Evolutionary conservation across 345 rosid genomes (phyloP).

Genomic region (Chamaenerion angustifolium): DNA sequence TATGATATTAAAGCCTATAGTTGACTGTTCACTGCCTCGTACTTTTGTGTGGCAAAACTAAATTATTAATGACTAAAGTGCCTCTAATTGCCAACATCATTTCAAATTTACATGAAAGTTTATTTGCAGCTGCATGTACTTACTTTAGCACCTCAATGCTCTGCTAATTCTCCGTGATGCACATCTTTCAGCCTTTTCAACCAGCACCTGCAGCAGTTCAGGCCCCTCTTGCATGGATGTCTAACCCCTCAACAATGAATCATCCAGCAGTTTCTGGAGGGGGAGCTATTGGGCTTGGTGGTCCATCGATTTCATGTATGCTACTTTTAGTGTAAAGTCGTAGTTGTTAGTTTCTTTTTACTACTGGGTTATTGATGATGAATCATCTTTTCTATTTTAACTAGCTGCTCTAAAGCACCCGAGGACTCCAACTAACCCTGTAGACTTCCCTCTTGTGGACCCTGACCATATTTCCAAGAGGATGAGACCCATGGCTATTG

Average conservation of each 20-base stretch:
- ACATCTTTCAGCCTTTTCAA: slow-evolving; percentile 34
- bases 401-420: slow-evolving; percentile 10
- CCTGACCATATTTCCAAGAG: slow-evolving; percentile 20
- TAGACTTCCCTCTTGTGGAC: slow-evolving; percentile 19
- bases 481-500: slow-evolving; percentile 13
- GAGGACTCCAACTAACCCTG: slow-evolving; percentile 13
- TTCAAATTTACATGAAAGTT: neutral
- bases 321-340: neutral
- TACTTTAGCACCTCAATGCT: slow-evolving; percentile 11
- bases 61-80: too few species aligned
- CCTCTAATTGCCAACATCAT: too few species aligned
- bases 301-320: slow-evolving; percentile 61
- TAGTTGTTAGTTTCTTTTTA: too few species aligned
- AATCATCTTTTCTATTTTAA: neutral
- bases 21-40: too few species aligned
- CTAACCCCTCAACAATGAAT: slow-evolving; percentile 33
- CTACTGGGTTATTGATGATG: neutral
- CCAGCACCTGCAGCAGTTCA: slow-evolving; percentile 39
- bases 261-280: slow-evolving; percentile 24
- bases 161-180: neutral
- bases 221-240: slow-evolving; percentile 60
- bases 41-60: too few species aligned
- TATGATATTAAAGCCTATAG: too few species aligned
- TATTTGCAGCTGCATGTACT: neutral
- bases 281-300: slow-evolving; percentile 74